A percentile compares a stretch with the other conserved stretches of the same genome.
phyloP scores from a whole-genome alignment of 805 yeast genomes.

The Metschnikowia arizonensis region DNA sequence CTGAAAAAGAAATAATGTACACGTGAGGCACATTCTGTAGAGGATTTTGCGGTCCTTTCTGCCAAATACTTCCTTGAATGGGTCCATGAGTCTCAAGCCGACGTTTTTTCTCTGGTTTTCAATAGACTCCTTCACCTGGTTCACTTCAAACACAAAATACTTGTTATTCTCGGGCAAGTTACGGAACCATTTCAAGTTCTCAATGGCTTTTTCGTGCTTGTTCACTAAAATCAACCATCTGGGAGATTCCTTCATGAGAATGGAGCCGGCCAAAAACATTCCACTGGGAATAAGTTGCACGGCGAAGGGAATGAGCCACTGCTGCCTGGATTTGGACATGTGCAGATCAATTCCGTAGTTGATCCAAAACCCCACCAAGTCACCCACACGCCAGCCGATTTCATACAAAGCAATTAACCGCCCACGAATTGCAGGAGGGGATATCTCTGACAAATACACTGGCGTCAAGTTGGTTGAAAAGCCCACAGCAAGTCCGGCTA shows the following conservation, averaged over 20 bases:
- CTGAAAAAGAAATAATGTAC: slow-evolving; percentile 33
- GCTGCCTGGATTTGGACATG: slow-evolving; percentile 24
- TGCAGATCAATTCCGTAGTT: slow-evolving; percentile 31
- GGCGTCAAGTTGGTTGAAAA: slow-evolving; percentile 35
- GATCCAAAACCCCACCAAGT: slow-evolving; percentile 38
- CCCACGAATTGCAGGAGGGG: slow-evolving; percentile 37
- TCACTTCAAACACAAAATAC: slow-evolving; percentile 33
- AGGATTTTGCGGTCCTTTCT: slow-evolving; percentile 23
- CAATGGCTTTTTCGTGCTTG: slow-evolving; percentile 29
- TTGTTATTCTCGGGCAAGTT: slow-evolving; percentile 32
- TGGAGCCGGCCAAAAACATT: slow-evolving; percentile 29
- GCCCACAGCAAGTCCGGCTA: slow-evolving; percentile 36
- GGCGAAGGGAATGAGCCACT: slow-evolving; percentile 40
- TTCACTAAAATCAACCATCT: slow-evolving; percentile 34
- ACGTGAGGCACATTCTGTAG: slow-evolving; percentile 29
- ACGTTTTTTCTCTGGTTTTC: slow-evolving; percentile 27
- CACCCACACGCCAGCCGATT: slow-evolving; percentile 39
- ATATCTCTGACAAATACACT: slow-evolving; percentile 32
- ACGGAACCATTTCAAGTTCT: slow-evolving; percentile 34
- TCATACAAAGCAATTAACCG: slow-evolving; percentile 30
- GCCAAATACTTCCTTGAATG: slow-evolving; percentile 29
- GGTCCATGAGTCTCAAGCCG: slow-evolving; percentile 35
- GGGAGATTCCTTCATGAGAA: slow-evolving; percentile 34
- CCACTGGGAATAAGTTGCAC: slow-evolving; percentile 37
- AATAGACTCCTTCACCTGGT: slow-evolving; percentile 33